Evolutionary conservation across 352 stramenopile genomes (phyloP), one percentile per base, ranked within the genome.

Genomic region (Hyaloperonospora brassicae): DNA sequence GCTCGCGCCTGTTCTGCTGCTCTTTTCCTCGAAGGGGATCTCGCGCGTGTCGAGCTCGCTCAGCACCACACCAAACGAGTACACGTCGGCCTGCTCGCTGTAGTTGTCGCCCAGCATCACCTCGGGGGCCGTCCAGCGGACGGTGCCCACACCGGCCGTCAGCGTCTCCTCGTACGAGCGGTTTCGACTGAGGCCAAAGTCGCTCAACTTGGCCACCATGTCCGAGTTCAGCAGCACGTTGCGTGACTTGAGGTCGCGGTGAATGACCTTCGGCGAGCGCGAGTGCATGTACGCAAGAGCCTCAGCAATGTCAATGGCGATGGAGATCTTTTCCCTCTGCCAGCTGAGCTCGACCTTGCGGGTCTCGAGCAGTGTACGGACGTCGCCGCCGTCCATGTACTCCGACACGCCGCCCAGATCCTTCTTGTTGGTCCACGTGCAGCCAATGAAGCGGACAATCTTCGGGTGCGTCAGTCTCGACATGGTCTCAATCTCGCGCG

Each of bases 91-190:
- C 62, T 89, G 73, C 52, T 93, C 84, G 27, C 72, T 85, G 68
- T 93, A 93, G 64, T 92, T 89, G 46, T 92, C 82, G 14, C 83
- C 84, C 10, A 92, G 74, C 79, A 95, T 92, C 21, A 95, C 82
- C 51, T 95, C 84, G 12, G 84, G 84, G 17, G 84, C 84, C 11
- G 79, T 93, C 84, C 84, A 95, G 54, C 82, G 82, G 48, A 91
- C 77, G 2, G 83, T 95, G 24, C 83, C 84, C 21, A 94, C 82
- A 35, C 82, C 80, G 7, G 81, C 79, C 2, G 82, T 93, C 21
- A 94, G 53, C 36, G 81, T 94, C 60, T 93, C 79, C 57, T 93
- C 79, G 65, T 92, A 91, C 52, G 78, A 88, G 50, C 82, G 83
- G 61, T 91, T 87, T 21, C 81, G 79, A 50, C 73, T 88, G 17